Evolutionary conservation across 2,329 filamentous ascomycete species (phyloP).

Genomic region (Drechslerella coelobrocha): DNA sequence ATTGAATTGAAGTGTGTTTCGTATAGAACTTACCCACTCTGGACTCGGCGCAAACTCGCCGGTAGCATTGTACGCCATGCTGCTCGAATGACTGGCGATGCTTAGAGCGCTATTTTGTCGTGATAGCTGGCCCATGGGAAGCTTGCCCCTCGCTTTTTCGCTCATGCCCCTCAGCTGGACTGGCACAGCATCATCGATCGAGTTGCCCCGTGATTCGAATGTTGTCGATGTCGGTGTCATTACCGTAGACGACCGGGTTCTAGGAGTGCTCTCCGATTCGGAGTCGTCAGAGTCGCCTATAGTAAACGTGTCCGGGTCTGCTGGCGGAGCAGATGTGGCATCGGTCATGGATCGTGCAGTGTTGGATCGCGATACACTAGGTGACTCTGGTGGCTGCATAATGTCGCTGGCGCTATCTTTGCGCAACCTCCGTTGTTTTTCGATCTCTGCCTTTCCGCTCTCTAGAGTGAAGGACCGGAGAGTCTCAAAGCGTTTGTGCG

Average conservation of each 20-base stretch:
- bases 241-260: conserved; percentile 55
- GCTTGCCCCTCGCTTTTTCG: conserved; percentile 94
- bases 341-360: conserved; percentile 2
- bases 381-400: conserved; percentile 33
- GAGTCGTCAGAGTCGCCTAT: conserved; percentile 82
- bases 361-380: conserved; percentile 6
- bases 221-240: conserved; percentile 36
- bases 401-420: conserved; percentile 65
- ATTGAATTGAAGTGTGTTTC: too few relatives aligned
- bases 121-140: conserved; percentile 87
- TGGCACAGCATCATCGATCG: conserved; percentile 78
- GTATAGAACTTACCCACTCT: conserved; percentile 67
- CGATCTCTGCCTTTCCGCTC: conserved; percentile 88
- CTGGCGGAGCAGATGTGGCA: conserved; percentile 24
- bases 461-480: conserved; percentile 88
- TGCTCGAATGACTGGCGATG: conserved; percentile 68
- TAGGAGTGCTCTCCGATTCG: conserved; percentile 64
- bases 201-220: conserved; percentile 70
- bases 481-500: conserved; percentile 82
- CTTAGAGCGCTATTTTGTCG: conserved; percentile 89
- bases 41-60: conserved; percentile 78
- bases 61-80: conserved; percentile 64
- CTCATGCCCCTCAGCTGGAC: conserved; percentile 89
- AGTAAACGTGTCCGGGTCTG: conserved; percentile 70
- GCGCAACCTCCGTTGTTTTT: conserved; percentile 73